phyloP scores from a whole-genome alignment of 2,329 filamentous ascomycete species.

The Sarocladiaceae sp. region DNA sequence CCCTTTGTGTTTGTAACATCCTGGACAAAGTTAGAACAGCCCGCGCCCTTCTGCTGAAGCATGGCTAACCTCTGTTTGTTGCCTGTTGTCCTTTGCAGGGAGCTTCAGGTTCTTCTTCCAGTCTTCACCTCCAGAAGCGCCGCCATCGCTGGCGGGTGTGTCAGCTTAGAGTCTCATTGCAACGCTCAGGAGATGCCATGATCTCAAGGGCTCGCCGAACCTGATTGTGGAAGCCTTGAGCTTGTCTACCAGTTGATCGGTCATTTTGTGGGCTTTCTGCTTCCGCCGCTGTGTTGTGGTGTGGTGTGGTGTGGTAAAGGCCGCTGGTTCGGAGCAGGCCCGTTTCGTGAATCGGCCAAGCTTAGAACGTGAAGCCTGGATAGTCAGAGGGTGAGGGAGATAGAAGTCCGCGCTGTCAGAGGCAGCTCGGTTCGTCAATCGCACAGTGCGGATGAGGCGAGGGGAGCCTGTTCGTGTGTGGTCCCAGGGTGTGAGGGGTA shows the following conservation, averaged over 20 bases:
- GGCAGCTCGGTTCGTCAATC: neutral
- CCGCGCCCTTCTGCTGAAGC: neutral
- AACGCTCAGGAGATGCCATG: conserved; percentile 14
- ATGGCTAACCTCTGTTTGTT: conserved; percentile 66
- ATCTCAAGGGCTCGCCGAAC: conserved; percentile 21
- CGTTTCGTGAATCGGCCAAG: conserved; percentile 5
- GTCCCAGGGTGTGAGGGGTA: conserved; percentile 4
- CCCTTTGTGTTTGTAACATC: conserved; percentile 98
- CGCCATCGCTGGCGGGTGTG: conserved; percentile 38
- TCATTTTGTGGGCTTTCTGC: conserved; percentile 27
- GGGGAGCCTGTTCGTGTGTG: neutral
- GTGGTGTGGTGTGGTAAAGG: conserved; percentile 2
- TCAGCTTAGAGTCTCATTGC: conserved; percentile 25
- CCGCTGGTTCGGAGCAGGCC: conserved; percentile 8
- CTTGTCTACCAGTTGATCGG: conserved; percentile 40
- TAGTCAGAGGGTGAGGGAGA: neutral
- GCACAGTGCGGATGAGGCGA: neutral
- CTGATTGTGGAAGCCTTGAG: conserved; percentile 35
- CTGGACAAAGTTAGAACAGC: conserved; percentile 35
- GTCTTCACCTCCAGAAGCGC: conserved; percentile 37
- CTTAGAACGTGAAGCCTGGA: neutral
- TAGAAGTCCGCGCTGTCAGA: neutral
- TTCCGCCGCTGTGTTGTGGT: conserved; percentile 6
- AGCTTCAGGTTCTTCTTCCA: conserved; percentile 71
- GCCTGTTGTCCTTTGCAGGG: conserved; percentile 67